Evolutionary conservation across 108 stramenopile genomes (phyloP), one percentile per base, ranked within the genome.

Genomic region (Asterionellopsis glacialis): DNA sequence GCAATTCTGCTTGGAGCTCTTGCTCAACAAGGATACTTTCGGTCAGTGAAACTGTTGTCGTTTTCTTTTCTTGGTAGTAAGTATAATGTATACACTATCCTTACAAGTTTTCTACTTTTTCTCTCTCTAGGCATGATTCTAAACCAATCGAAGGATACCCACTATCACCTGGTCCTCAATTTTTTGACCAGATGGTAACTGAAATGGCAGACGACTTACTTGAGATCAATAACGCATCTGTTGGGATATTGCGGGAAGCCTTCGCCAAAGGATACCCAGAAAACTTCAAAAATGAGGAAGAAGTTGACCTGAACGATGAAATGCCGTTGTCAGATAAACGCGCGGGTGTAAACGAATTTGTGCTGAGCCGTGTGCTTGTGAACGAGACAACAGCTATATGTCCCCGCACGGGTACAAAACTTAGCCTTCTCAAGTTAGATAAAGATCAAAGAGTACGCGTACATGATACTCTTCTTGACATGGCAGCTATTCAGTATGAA

Each of bases 171-270:
- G 88, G 88, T 1, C 86, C 87, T 1, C 61, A 65, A 44, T 41
- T 93, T 1, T 88, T 93, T 61, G 76, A 93, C 70, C 67, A 72
- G 57, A 65, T 93, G 41, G 84, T 74, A 9, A 51, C 68, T 3
- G 85, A 87, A 61, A 87, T 93, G 76, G 77, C 87, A 26, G 70
- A 70, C 3, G 75, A 89, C 45, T 69, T 75, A 1, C 42, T 88
- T n/a, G 91, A 93, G 72, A 84, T 93, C 24, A 69, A 86, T 11
- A 62, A 78, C 28, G 75, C 78, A 21, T 72, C 82, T 59, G 88
- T 88, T 6, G 79, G 81, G 50, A 62, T 80, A 39, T 49, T 93
- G 43, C 71, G 85, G 61, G 88, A 85, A 70, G 75, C 86, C 0
- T 70, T 93, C 19, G 65, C 68, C 24, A 55, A 51, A 39, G 87